Conservation (phyloP, 495 filamentous ascomycete species). For the Neurospora sp. region DNA sequence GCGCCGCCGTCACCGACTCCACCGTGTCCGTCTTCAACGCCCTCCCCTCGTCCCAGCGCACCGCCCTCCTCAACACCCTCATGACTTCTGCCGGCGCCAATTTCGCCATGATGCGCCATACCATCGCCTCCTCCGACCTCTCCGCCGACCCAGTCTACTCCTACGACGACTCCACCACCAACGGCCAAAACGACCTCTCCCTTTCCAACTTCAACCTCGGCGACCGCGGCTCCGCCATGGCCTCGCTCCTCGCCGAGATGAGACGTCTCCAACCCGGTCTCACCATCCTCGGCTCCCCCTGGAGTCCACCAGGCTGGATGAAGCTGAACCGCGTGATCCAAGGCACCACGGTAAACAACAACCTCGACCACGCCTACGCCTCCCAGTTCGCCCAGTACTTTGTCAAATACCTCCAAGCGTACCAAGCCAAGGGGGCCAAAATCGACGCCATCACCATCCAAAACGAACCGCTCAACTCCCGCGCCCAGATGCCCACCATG, state of each 20-base stretch:
- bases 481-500: slow-evolving; percentile 45
- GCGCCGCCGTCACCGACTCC: slow-evolving; percentile 45
- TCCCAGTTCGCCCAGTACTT: slow-evolving; percentile 43
- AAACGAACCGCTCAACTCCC: slow-evolving; percentile 48
- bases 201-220: slow-evolving; percentile 37
- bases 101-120: slow-evolving; percentile 43
- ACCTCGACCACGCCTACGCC: slow-evolving; percentile 40
- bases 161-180: slow-evolving; percentile 36
- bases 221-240: slow-evolving; percentile 43
- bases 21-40: slow-evolving; percentile 43
- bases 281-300: slow-evolving; percentile 40
- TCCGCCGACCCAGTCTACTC: slow-evolving; percentile 40
- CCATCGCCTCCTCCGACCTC: slow-evolving; percentile 44
- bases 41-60: slow-evolving; percentile 26
- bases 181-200: slow-evolving; percentile 27
- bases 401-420: slow-evolving; percentile 47
- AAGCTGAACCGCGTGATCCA: slow-evolving; percentile 42
- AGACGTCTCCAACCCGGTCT: slow-evolving; percentile 24
- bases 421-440: slow-evolving; percentile 26
- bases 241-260: slow-evolving; percentile 33
- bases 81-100: slow-evolving; percentile 37
- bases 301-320: slow-evolving; percentile 51
- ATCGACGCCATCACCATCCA: slow-evolving; percentile 48
- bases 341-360: slow-evolving; percentile 39
- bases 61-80: slow-evolving; percentile 36